A percentile compares a stretch with the other conserved stretches of the same genome.
phyloP scores from a whole-genome alignment of 2,329 filamentous ascomycete species.

The Exserohilum turcica region DNA sequence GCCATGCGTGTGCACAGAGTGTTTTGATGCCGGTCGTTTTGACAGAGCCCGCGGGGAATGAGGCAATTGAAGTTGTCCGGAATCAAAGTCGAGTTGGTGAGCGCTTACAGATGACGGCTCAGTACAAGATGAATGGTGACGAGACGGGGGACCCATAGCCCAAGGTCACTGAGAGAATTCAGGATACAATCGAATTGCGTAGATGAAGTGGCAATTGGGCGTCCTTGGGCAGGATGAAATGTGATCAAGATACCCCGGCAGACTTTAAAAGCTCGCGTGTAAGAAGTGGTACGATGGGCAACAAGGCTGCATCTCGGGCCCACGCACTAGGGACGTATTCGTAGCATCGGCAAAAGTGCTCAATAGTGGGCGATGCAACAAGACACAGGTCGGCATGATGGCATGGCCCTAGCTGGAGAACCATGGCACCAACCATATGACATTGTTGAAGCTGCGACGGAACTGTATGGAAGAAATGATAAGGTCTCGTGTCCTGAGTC shows the following conservation, averaged over 20 bases:
- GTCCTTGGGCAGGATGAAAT: neutral
- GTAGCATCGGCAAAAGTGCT: neutral
- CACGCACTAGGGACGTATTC: neutral
- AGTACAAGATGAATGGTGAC: neutral
- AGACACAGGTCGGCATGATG: neutral
- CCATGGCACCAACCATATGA: neutral
- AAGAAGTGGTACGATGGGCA: neutral
- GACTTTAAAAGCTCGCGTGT: neutral
- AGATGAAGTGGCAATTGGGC: neutral
- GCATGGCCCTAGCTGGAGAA: neutral
- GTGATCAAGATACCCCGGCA: neutral
- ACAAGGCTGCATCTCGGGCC: neutral
- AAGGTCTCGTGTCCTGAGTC: neutral
- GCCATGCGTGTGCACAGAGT: conserved; percentile 2
- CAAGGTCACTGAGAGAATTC: neutral
- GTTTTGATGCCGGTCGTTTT: conserved; percentile 5
- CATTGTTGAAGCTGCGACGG: neutral
- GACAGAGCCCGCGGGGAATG: neutral
- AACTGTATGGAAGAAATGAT: conserved; percentile 1
- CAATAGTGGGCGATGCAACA: neutral
- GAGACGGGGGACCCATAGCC: conserved; percentile 2
- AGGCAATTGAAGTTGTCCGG: neutral
- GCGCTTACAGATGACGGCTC: conserved; percentile 3
- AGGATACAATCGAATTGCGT: neutral
- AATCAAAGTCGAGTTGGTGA: neutral